Conservation (phyloP, 2,329 filamentous ascomycete species). For the Pseudofabraea citricarpa region DNA sequence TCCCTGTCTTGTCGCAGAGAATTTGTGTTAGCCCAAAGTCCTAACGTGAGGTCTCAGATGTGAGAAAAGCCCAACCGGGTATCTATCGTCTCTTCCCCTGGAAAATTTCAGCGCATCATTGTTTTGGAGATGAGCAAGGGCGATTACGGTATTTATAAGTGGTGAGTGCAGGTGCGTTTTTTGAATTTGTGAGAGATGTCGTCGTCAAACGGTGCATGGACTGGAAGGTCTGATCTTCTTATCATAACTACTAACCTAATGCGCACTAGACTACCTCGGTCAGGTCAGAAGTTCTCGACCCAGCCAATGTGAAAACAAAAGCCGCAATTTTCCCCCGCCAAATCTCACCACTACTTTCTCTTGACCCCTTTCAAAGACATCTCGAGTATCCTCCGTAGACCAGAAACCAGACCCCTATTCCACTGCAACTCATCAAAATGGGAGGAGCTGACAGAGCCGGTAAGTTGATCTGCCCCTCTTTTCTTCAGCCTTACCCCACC, state of each 20-base stretch:
- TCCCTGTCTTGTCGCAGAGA: conserved; percentile 26
- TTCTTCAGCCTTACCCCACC: conserved; percentile 3
- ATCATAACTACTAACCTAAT: too few relatives aligned
- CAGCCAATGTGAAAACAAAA: neutral
- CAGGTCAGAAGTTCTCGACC: neutral
- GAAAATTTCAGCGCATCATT: conserved; percentile 25
- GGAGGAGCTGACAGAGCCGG: conserved; percentile 65
- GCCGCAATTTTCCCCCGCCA: neutral
- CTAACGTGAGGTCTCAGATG: conserved; percentile 26
- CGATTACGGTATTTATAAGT: too few relatives aligned
- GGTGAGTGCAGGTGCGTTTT: too few relatives aligned
- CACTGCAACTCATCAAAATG: conserved; percentile 53
- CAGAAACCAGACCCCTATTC: too few relatives aligned
- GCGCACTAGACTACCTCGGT: neutral
- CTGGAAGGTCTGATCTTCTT: too few relatives aligned
- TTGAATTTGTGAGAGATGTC: too few relatives aligned
- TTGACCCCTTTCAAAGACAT: too few relatives aligned
- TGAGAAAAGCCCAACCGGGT: conserved; percentile 33
- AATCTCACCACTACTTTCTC: too few relatives aligned
- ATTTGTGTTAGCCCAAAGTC: conserved; percentile 32
- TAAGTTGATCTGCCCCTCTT: conserved; percentile 25
- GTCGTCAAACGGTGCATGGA: too few relatives aligned
- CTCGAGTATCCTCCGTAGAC: too few relatives aligned
- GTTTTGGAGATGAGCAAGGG: too few relatives aligned
- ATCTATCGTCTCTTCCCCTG: conserved; percentile 28